Conservation (phyloP, 2,329 filamentous ascomycete genomes). For the Phoma sp. region DNA sequence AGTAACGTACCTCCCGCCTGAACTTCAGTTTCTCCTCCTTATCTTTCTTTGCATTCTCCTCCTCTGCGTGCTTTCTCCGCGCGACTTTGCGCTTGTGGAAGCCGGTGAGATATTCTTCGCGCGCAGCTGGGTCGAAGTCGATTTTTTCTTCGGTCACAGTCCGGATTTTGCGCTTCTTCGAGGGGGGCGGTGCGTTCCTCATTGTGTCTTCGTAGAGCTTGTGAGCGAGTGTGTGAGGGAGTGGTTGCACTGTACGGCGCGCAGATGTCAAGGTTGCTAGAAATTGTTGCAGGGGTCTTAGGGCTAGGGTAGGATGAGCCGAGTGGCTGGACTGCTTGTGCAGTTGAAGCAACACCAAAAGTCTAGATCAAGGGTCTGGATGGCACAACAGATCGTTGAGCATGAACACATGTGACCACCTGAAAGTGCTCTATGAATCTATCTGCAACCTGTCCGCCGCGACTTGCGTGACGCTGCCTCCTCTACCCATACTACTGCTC, state of each 20-base stretch:
- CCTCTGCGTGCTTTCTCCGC: conserved; percentile 83
- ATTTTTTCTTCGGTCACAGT: conserved; percentile 78
- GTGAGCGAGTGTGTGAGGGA: neutral
- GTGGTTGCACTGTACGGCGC: conserved; percentile 1
- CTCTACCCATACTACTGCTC: conserved; percentile 1
- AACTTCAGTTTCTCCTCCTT: conserved; percentile 76
- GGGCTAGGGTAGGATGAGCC: conserved; percentile 6
- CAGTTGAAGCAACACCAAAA: neutral
- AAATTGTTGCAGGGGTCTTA: conserved; percentile 34
- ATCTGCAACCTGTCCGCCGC: conserved; percentile 8
- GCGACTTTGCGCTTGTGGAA: conserved; percentile 96
- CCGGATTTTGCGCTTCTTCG: conserved; percentile 43
- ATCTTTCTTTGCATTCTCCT: conserved; percentile 76
- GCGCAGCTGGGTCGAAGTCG: conserved; percentile 78
- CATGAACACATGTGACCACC: neutral
- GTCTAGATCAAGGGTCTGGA: neutral
- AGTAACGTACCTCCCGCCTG: conserved; percentile 71
- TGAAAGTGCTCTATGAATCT: conserved; percentile 5
- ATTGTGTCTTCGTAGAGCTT: neutral
- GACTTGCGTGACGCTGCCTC: conserved; percentile 2
- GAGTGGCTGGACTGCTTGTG: neutral
- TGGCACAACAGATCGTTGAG: neutral
- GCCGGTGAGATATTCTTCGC: conserved; percentile 88
- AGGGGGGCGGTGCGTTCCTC: conserved; percentile 30
- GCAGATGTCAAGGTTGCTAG: conserved; percentile 19